Evolutionary conservation across 768 basidiomycete genomes (phyloP), one percentile per base, ranked within the genome.

Genomic region (Pleurotus sapidus): DNA sequence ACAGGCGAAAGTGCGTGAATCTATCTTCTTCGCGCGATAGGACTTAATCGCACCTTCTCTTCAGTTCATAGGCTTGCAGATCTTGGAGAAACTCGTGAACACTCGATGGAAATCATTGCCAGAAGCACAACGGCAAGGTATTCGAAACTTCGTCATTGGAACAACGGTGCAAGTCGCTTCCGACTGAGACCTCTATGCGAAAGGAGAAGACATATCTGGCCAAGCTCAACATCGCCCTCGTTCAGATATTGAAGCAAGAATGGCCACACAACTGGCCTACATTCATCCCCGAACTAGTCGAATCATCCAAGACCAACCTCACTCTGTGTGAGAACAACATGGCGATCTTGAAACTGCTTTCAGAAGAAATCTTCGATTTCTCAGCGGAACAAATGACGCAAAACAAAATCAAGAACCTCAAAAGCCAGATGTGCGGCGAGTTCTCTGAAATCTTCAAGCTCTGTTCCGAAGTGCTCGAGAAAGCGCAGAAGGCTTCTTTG

Each of bases 251-350:
- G 62, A 99, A 98, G 74, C 97, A 98, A 78, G 97, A 98, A 71
- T 99, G 97, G 97, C 96, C 96, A 23, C 93, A 97, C 70, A 95
- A 97, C 67, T 99, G 97, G 97, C 95, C 96, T 30, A 91, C 84
- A 18, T 98, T 98, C 78, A 97, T 98, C 65, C 87, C 91, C 9
- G 95, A 98, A 72, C 91, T 98, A 46, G 95, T 98, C 58, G 89
- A 95, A 64, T 97, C 96, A 6, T 98, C 96, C 45, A 96, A 96
- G 73, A 93, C 93, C 43, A 98, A 95, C 69, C 84, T 98, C 40
- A 88, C 92, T 2, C 83, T 98, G 27, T 98, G 97, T 81, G 97
- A 99, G 77, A 99, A 99, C 82, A 99, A 99, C 77, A 99, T 99
- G 97, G 84, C 94, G 71, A 98, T 99, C 69, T 81, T 98, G 64